Percentiles rank a stretch among this genome's conserved stretches.
Conservation (phyloP, 2,329 filamentous ascomycete species). For the Acrodontium crateriforme region DNA sequence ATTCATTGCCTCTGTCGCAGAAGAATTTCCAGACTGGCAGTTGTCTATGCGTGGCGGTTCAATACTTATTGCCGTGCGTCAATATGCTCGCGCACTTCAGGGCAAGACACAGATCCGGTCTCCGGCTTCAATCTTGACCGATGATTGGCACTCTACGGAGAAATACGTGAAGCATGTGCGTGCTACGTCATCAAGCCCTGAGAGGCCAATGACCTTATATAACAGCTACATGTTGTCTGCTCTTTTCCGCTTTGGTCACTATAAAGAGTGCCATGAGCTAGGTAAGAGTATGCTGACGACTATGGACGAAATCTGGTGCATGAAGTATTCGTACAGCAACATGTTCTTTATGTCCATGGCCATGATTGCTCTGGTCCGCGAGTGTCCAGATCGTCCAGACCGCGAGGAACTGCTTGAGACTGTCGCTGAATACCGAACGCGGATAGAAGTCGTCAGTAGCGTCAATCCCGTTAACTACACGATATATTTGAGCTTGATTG, state of each 20-base stretch:
- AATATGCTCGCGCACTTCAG: conserved; percentile 55
- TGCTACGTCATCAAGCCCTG: conserved; percentile 40
- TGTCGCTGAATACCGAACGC: conserved; percentile 42
- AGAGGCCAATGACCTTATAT: conserved; percentile 54
- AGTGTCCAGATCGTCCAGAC: conserved; percentile 23
- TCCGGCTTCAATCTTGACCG: conserved; percentile 47
- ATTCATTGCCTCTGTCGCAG: conserved; percentile 56
- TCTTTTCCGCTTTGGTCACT: conserved; percentile 30
- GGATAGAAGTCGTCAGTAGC: conserved; percentile 49
- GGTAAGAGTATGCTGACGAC: conserved; percentile 28
- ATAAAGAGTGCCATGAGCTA: conserved; percentile 28
- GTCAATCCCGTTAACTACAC: conserved; percentile 59
- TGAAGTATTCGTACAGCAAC: conserved; percentile 28
- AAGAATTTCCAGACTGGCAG: conserved; percentile 61
- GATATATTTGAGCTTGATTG: conserved; percentile 52
- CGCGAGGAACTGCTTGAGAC: conserved; percentile 37
- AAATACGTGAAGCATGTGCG: conserved; percentile 41
- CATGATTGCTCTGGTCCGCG: conserved; percentile 26
- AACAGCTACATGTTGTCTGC: conserved; percentile 38
- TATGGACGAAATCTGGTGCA: conserved; percentile 30
- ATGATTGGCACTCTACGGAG: conserved; percentile 48
- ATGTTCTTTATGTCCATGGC: conserved; percentile 31
- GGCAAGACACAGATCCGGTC: conserved; percentile 51
- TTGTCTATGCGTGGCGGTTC: conserved; percentile 58
- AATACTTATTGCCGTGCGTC: conserved; percentile 51